phyloP scores from a whole-genome alignment of 768 basidiomycete genomes.

The Hygrocybe coccinea region DNA sequence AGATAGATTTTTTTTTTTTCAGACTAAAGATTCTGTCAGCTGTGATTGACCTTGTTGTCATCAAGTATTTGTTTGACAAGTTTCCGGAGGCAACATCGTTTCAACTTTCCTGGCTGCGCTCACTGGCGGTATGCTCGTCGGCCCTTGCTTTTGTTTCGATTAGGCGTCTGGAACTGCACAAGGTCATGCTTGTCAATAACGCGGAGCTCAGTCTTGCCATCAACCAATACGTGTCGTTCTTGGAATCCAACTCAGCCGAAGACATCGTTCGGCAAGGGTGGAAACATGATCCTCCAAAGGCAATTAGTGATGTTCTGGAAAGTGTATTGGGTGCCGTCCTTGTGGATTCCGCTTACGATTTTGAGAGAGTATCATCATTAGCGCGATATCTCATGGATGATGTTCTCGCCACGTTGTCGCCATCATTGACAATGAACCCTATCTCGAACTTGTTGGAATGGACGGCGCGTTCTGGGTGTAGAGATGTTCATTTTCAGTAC shows the following conservation, averaged over 20 bases:
- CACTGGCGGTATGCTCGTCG: constrained; percentile 67
- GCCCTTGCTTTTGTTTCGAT: constrained; percentile 69
- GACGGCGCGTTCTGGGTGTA: constrained; percentile 57
- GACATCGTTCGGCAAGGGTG: constrained; percentile 68
- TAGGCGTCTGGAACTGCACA: constrained; percentile 60
- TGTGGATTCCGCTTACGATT: constrained; percentile 71
- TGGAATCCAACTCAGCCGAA: constrained; percentile 49
- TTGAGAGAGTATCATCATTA: constrained; percentile 59
- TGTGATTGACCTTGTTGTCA: constrained; percentile 65
- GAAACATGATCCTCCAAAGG: constrained; percentile 84
- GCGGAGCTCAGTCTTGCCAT: constrained; percentile 65
- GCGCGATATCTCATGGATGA: constrained; percentile 63
- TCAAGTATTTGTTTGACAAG: constrained; percentile 63
- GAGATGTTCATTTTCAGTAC: constrained; percentile 31
- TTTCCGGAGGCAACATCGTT: constrained; percentile 72
- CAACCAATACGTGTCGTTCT: constrained; percentile 51
- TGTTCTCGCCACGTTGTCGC: constrained; percentile 54
- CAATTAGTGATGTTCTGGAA: constrained; percentile 79
- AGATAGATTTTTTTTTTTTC: constrained; percentile 5
- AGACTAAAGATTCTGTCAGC: constrained; percentile 37
- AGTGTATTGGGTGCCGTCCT: constrained; percentile 80
- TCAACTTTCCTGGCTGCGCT: constrained; percentile 66
- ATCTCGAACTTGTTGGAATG: constrained; percentile 68
- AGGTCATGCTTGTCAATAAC: constrained; percentile 63
- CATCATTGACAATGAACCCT: constrained; percentile 63